Evolutionary conservation across 2,329 filamentous ascomycete species (phyloP).

Genomic region (Scedosporium dehoogii): DNA sequence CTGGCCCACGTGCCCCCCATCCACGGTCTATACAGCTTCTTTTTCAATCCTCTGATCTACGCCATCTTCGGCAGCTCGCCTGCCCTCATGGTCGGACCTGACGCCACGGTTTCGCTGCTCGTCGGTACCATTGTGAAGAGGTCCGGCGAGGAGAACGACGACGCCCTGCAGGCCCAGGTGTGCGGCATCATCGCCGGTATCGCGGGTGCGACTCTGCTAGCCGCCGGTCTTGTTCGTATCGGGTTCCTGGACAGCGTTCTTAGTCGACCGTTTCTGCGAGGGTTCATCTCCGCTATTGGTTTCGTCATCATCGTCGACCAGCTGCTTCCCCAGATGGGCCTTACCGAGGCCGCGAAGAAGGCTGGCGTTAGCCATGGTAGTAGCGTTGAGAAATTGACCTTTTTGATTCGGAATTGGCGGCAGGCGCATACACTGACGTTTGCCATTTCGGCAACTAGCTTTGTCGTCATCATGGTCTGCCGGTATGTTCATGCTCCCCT

Average conservation of each 20-base stretch:
- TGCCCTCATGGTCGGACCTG: slow-evolving; percentile 87
- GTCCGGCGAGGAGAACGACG: slow-evolving; percentile 55
- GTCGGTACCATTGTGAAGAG: slow-evolving; percentile 78
- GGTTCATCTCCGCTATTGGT: slow-evolving; percentile 95
- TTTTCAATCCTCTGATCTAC: slow-evolving; percentile 86
- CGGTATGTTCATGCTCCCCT: slow-evolving; percentile 40
- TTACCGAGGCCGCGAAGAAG: slow-evolving; percentile 55
- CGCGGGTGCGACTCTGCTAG: slow-evolving; percentile 78
- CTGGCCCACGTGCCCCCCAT: slow-evolving; percentile 88
- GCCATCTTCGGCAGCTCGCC: slow-evolving; percentile 85
- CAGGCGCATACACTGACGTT: slow-evolving; percentile 66
- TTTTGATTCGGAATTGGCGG: slow-evolving; percentile 58
- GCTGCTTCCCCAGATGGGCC: slow-evolving; percentile 78
- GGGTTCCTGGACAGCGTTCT: slow-evolving; percentile 93
- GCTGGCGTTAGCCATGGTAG: slow-evolving; percentile 69
- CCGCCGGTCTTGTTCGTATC: slow-evolving; percentile 73
- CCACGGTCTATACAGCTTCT: slow-evolving; percentile 88
- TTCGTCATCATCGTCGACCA: slow-evolving; percentile 96
- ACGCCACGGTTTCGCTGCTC: slow-evolving; percentile 85
- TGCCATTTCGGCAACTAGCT: slow-evolving; percentile 67
- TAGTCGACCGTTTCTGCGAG: slow-evolving; percentile 81
- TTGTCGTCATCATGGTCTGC: slow-evolving; percentile 83
- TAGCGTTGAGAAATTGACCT: slow-evolving; percentile 74
- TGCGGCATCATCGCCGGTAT: slow-evolving; percentile 83
- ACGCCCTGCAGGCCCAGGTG: slow-evolving; percentile 63